Percentiles rank a stretch among this genome's conserved stretches.
phyloP scores from a whole-genome alignment of 2,329 filamentous ascomycete species.

The Penicillium decumbens region DNA sequence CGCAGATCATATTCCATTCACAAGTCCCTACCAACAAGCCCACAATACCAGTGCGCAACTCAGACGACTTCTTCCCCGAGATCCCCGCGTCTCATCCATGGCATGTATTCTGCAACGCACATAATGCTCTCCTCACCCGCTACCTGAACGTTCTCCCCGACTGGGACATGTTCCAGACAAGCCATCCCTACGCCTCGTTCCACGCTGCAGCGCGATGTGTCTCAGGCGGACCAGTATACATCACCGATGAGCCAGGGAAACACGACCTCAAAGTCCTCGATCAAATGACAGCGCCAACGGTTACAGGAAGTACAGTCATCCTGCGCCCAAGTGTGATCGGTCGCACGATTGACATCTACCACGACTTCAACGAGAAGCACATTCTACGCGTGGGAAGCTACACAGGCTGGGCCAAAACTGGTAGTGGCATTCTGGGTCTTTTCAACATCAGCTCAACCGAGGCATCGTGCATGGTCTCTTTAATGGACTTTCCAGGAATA shows the following conservation, averaged over 20 bases:
- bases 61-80: conserved; percentile 84
- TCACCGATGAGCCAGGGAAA: conserved; percentile 81
- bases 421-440: conserved; percentile 71
- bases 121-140: conserved; percentile 77
- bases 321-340: conserved; percentile 73
- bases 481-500: conserved; percentile 70
- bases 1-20: conserved; percentile 78
- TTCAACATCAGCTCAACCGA: conserved; percentile 71
- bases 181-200: conserved; percentile 67
- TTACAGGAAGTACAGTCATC: conserved; percentile 69
- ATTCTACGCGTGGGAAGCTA: conserved; percentile 77
- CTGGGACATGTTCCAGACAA: conserved; percentile 71
- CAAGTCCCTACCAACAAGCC: conserved; percentile 74
- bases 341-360: conserved; percentile 68
- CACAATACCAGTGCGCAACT: conserved; percentile 73
- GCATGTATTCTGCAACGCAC: conserved; percentile 93
- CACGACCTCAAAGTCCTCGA: conserved; percentile 71
- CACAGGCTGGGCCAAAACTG: conserved; percentile 62
- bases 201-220: conserved; percentile 88
- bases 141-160: conserved; percentile 85
- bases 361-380: conserved; percentile 65
- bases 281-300: conserved; percentile 74
- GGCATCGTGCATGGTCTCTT: conserved; percentile 64
- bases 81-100: conserved; percentile 77
- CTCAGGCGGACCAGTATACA: conserved; percentile 87